Evolutionary conservation across 1,284 basidiomycete species (phyloP).

Genomic region (Irpex rosettiformis): DNA sequence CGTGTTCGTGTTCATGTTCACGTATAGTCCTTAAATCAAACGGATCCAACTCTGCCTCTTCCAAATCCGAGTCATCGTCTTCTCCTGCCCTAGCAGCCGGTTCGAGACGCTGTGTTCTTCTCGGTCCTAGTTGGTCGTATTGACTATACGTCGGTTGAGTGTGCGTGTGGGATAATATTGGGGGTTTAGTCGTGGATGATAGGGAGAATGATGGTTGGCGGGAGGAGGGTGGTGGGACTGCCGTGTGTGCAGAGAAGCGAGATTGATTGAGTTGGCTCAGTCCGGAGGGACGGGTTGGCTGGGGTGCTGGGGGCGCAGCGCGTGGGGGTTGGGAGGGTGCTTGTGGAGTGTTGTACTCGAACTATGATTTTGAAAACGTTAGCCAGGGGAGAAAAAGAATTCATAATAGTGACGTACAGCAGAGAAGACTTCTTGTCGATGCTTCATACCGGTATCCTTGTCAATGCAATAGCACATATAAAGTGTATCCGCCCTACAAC

Average conservation of each 20-base stretch:
- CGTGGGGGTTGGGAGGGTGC: conserved; percentile 30
- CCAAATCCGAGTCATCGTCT: conserved; percentile 11
- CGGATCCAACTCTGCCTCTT: conserved; percentile 23
- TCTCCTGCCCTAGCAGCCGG: conserved; percentile 16
- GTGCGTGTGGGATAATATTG: conserved; percentile 1
- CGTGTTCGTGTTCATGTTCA: background rate
- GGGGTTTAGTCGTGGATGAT: conserved; percentile 17
- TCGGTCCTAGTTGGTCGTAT: conserved; percentile 2
- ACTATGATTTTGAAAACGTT: conserved; percentile 23
- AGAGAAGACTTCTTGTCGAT: conserved; percentile 65
- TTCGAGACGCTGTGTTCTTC: conserved; percentile 13
- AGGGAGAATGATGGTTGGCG: background rate
- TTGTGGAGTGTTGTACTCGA: conserved; percentile 42
- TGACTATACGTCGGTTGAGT: conserved; percentile 14
- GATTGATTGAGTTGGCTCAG: conserved; percentile 20
- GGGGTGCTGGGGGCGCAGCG: conserved; percentile 6
- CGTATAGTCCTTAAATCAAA: conserved; percentile 27
- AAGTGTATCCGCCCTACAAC: conserved; percentile 66
- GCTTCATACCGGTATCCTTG: conserved; percentile 62
- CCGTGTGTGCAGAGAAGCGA: background rate
- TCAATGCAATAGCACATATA: conserved; percentile 91
- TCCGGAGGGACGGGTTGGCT: conserved; percentile 13
- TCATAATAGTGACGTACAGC: conserved; percentile 46
- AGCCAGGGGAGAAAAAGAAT: background rate
- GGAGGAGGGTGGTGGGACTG: background rate